phyloP scores from a whole-genome alignment of 2,329 filamentous ascomycete species.

The Fusarium pseudocircinatum region DNA sequence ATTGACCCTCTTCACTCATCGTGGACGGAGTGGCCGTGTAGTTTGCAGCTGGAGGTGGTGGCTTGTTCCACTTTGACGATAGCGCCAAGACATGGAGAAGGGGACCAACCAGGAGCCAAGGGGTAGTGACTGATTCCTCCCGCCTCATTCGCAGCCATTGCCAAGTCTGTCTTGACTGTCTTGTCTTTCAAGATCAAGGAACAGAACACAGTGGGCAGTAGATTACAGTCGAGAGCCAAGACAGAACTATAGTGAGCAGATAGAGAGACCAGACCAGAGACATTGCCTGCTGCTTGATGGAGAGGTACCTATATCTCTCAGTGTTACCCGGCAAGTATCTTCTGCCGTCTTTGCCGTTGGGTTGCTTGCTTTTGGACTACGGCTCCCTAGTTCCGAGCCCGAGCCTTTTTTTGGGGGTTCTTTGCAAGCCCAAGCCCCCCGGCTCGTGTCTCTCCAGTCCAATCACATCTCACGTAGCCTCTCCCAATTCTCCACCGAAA shows the following conservation, averaged over 20 bases:
- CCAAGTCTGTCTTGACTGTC: constrained; percentile 12
- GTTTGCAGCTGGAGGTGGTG: background rate
- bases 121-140: constrained; percentile 32
- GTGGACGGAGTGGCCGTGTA: constrained; percentile 12
- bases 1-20: background rate
- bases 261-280: background rate
- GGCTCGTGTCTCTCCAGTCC: background rate
- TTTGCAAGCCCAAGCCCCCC: constrained; percentile 9
- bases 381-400: constrained; percentile 41
- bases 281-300: background rate
- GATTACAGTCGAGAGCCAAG: background rate
- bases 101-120: constrained; percentile 20
- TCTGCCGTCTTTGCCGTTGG: constrained; percentile 41
- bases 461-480: constrained; percentile 1
- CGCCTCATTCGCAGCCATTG: constrained; percentile 29
- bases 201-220: background rate
- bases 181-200: background rate
- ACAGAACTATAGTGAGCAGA: background rate
- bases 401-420: constrained; percentile 11
- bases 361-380: constrained; percentile 33
- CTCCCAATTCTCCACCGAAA: constrained; percentile 26
- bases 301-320: background rate
- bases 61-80: background rate
- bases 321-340: background rate
- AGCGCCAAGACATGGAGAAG: constrained; percentile 29